Conservation (phyloP, 1,284 basidiomycete genomes). For the Ustilago sp. region DNA sequence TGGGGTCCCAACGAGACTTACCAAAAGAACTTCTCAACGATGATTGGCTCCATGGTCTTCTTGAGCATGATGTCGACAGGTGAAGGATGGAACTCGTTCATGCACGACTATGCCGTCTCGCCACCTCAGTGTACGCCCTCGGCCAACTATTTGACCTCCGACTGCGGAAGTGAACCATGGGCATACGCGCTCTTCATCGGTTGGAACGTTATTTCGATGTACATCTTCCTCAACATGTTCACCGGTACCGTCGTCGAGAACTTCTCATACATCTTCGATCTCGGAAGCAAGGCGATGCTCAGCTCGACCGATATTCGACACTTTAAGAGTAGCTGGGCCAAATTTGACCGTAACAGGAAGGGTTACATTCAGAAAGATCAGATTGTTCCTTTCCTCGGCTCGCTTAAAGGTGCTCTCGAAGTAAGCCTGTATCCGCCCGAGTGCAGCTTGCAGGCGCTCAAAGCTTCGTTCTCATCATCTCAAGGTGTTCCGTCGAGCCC, state of each 20-base stretch:
- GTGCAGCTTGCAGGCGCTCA: slow-evolving; percentile 40
- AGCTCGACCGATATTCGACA: slow-evolving; percentile 76
- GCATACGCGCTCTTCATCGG: slow-evolving; percentile 90
- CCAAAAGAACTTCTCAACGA: slow-evolving; percentile 83
- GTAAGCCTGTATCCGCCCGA: slow-evolving; percentile 57
- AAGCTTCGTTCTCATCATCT: slow-evolving; percentile 14
- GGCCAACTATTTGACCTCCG: slow-evolving; percentile 78
- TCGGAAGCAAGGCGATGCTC: slow-evolving; percentile 84
- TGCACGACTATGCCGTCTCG: slow-evolving; percentile 72
- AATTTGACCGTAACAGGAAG: slow-evolving; percentile 82
- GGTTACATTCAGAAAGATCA: slow-evolving; percentile 81
- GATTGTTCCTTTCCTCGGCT: slow-evolving; percentile 81
- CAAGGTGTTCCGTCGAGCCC: slow-evolving; percentile 15
- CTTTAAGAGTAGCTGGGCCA: slow-evolving; percentile 94
- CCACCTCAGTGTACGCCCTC: slow-evolving; percentile 83
- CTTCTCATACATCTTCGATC: slow-evolving; percentile 95
- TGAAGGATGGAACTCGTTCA: slow-evolving; percentile 68
- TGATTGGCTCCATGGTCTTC: slow-evolving; percentile 87
- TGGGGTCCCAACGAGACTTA: slow-evolving; percentile 80
- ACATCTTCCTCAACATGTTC: slow-evolving; percentile 79
- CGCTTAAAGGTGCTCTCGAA: slow-evolving; percentile 61
- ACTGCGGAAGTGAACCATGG: slow-evolving; percentile 89
- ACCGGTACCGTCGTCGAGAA: slow-evolving; percentile 92
- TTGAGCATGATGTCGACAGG: slow-evolving; percentile 75
- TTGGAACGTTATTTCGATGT: slow-evolving; percentile 96